phyloP scores from a whole-genome alignment of 176 grass and related monocot genomes.

The Puya raimondii region DNA sequence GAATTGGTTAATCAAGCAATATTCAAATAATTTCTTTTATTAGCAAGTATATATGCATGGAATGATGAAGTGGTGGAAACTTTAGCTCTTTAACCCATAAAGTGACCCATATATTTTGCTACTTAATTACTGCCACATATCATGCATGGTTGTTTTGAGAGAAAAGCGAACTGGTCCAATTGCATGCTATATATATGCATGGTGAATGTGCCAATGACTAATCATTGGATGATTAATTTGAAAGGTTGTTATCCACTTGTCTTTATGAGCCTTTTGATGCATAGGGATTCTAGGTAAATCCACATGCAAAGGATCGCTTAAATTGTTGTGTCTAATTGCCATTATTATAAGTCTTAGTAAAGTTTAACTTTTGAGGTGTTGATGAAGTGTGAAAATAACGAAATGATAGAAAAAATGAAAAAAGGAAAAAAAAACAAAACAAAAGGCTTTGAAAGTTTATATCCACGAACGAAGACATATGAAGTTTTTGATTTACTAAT shows the following conservation, averaged over 20 bases:
- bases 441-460: too few species aligned
- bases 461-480: too few species aligned
- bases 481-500: too few species aligned
- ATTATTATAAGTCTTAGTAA: too few species aligned
- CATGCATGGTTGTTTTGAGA: background rate
- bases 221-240: conserved; percentile 1
- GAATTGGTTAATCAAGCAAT: too few species aligned
- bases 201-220: background rate
- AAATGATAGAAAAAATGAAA: too few species aligned
- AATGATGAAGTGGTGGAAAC: background rate
- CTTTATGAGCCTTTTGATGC: background rate
- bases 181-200: background rate
- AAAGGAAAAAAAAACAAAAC: too few species aligned
- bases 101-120: background rate
- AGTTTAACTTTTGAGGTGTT: too few species aligned
- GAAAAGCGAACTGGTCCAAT: background rate
- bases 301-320: too few species aligned
- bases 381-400: too few species aligned
- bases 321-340: too few species aligned
- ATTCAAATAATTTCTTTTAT: background rate
- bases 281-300: too few species aligned
- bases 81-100: background rate
- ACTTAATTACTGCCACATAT: background rate
- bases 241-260: background rate
- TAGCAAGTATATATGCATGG: background rate